A percentile compares a stretch with the other conserved stretches of the same genome.
Conservation (phyloP, 2,329 filamentous ascomycete species). For the Leptoxyphium fumago region DNA sequence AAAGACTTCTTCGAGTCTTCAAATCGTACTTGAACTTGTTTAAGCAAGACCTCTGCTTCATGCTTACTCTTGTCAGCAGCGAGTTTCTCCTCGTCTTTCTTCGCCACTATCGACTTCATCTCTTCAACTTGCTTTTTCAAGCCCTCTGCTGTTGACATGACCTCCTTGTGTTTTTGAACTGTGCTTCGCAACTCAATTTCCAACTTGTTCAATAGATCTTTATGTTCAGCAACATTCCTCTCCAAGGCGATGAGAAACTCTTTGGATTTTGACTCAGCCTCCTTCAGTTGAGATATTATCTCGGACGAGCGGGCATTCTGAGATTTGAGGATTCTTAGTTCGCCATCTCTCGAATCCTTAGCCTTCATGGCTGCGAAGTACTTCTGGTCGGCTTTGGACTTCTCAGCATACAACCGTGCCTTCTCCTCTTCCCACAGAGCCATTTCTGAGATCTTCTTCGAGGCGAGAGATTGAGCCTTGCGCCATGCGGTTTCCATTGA, state of each 20-base stretch:
- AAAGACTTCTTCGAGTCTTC: slow-evolving; percentile 69
- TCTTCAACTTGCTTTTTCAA: slow-evolving; percentile 64
- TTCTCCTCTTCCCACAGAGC: slow-evolving; percentile 64
- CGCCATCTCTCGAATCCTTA: slow-evolving; percentile 69
- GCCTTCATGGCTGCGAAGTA: slow-evolving; percentile 94
- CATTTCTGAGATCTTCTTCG: slow-evolving; percentile 74
- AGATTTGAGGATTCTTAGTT: slow-evolving; percentile 62
- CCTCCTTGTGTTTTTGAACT: slow-evolving; percentile 58
- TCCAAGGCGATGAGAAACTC: slow-evolving; percentile 70
- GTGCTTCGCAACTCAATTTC: slow-evolving; percentile 59
- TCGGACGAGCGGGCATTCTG: slow-evolving; percentile 87
- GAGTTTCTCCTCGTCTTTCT: slow-evolving; percentile 56
- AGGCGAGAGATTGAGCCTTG: slow-evolving; percentile 69
- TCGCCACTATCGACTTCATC: slow-evolving; percentile 56
- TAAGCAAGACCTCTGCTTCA: slow-evolving; percentile 55
- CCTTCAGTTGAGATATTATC: slow-evolving; percentile 85
- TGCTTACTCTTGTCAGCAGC: slow-evolving; percentile 48
- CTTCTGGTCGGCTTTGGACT: slow-evolving; percentile 93
- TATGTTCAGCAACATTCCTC: slow-evolving; percentile 75
- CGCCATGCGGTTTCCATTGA: slow-evolving; percentile 86
- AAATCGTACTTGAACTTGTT: slow-evolving; percentile 63
- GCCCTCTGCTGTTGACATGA: slow-evolving; percentile 52
- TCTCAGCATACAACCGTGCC: slow-evolving; percentile 62
- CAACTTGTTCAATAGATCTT: slow-evolving; percentile 59
- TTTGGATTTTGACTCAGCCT: slow-evolving; percentile 65